These are phyloP conservation scores for Kandelia obovata DNA, from an alignment of 345 rosid species.

Conservation along the genomic window DNA sequence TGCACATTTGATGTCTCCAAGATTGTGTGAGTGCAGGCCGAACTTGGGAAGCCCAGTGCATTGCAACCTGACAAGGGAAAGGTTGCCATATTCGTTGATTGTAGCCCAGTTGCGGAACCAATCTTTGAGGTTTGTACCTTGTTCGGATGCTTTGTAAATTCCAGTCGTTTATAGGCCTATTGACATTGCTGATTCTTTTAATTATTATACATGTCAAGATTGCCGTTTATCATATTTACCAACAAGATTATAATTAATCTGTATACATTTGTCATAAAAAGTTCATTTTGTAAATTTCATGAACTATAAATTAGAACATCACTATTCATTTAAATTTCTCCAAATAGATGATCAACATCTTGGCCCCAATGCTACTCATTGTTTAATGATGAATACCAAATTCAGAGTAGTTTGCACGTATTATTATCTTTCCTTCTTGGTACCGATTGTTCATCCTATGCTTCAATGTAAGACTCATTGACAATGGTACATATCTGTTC, in stretches of 20 bases:
- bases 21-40: slow-evolving; percentile 51
- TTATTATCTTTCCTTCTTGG: background rate
- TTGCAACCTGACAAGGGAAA: slow-evolving; percentile 80
- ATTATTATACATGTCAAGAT: background rate
- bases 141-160: slow-evolving; percentile 2
- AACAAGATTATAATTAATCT: too few relatives aligned
- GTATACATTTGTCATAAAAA: background rate
- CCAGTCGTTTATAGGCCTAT: background rate
- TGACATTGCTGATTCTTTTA: background rate
- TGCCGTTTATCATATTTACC: background rate
- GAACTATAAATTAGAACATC: background rate
- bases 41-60: slow-evolving; percentile 79
- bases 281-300: background rate
- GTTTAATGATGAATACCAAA: background rate
- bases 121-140: slow-evolving; percentile 58
- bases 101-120: slow-evolving; percentile 87
- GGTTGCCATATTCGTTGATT: slow-evolving; percentile 67
- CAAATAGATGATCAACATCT: background rate
- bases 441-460: background rate
- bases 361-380: background rate
- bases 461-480: background rate
- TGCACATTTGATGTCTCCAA: too few relatives aligned
- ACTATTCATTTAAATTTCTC: background rate
- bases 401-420: background rate
- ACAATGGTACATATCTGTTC: background rate